Evolutionary conservation across 2,329 filamentous ascomycete species (phyloP).

Genomic region (Stachybotrys chartarum): DNA sequence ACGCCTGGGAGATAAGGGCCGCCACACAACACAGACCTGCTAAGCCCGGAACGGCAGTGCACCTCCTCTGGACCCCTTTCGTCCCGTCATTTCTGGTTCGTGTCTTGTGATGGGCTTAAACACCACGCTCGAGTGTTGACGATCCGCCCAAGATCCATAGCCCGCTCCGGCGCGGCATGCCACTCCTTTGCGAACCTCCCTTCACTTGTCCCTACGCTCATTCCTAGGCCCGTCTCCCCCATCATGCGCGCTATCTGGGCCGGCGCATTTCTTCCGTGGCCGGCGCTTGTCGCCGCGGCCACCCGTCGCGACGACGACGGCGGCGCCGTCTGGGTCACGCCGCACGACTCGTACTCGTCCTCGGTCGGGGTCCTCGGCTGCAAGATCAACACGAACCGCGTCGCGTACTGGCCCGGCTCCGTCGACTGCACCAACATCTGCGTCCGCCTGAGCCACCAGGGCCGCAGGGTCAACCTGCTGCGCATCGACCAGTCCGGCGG

Average conservation of each 20-base stretch:
- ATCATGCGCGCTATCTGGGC: not conserved
- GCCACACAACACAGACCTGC: no score
- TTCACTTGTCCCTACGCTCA: not conserved
- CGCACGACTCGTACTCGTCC: slow-evolving; percentile 50
- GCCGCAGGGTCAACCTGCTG: slow-evolving; percentile 49
- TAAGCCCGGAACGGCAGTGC: no score
- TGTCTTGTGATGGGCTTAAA: not conserved
- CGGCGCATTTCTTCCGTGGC: not conserved
- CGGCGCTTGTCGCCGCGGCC: not conserved
- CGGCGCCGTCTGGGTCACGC: slow-evolving; percentile 32
- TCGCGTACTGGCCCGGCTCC: slow-evolving; percentile 53
- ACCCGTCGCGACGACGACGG: slow-evolving; percentile 1
- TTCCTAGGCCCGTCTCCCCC: not conserved
- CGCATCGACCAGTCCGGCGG: slow-evolving; percentile 50
- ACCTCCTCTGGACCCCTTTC: no score
- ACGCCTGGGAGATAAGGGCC: no score
- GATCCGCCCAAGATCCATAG: not conserved
- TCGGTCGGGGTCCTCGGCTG: slow-evolving; percentile 54
- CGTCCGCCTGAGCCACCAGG: slow-evolving; percentile 41
- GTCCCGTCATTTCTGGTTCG: no score
- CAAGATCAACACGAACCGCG: slow-evolving; percentile 52
- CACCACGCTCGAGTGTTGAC: not conserved
- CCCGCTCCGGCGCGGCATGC: not conserved
- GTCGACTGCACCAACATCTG: slow-evolving; percentile 51
- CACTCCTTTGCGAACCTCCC: not conserved